Evolutionary conservation across 345 rosid genomes (phyloP), one percentile per base, ranked within the genome.

Genomic region (Sisymbrium altissimum): DNA sequence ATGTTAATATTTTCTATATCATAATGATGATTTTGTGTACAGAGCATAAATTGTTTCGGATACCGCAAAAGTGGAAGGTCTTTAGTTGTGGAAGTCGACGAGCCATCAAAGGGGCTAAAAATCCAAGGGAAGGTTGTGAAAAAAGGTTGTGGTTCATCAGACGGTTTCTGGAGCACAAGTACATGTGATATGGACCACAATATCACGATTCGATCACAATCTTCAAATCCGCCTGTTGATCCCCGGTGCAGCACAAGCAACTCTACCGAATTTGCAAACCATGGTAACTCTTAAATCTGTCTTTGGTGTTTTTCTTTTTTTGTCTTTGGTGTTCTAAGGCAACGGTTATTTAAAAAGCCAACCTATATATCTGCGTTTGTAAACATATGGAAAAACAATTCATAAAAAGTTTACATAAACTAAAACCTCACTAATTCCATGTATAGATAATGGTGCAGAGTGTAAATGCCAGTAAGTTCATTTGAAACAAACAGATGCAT

Each of bases 41-140:
- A 74, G 78, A 74, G 10, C 32, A 36, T 46, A 57, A 74, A 66
- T 2, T 66, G 78, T 57, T 66, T 66, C 23, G 66, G 66, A 27
- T 74, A 39, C 44, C 33, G 53, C 35, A 48, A 66, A 0, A 27
- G 53, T 27, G 60, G 27, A 36, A 66, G 15, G 50, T 32, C 59
- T 65, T 25, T 65, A 27, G 66, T 55, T 17, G 71, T 66, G 41
- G 66, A 74, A 66, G 78, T 74, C 3, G 78, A 66, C 38, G 59
- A 66, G 13, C 78, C 72, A 38, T 46, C 78, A 18, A 74, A 74
- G 44, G 66, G 78, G 38, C 67, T 74, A 43, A 74, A 66, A 49
- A 74, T 74, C 59, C 78, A 66, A 66, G 72, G 72, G 52, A 74
- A 74, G 9, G 53, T 57, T 46, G 66, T 66, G 66, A 74, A 74